Base-by-base conservation (phyloP, 202 grass and related monocot genomes). In the Schoenoplectus tabernaemontani region DNA sequence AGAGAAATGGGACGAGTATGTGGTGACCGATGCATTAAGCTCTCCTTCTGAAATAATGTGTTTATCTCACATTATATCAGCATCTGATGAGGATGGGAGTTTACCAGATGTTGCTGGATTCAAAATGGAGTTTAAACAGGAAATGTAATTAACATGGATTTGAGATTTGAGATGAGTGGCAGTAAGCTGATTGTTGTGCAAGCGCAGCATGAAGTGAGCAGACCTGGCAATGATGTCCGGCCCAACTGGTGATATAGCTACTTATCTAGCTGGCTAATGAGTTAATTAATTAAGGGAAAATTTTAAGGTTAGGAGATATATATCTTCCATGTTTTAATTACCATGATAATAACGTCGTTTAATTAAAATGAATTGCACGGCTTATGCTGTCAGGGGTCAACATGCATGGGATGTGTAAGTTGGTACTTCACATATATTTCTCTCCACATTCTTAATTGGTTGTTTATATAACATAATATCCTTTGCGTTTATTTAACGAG, bases 1-100 rank as follows among this genome's bases (percentile, higher is more conserved):
- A 72, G 91, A 90, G 51, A 48, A 85, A 58, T 91, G 84, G 16
- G 70, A 85, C 6, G 84, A 90, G 36, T 77, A 77, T 32, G 26
- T 54, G 64, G 87, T 87, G 0, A 78, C 82, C 0, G 59, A 82
- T 3, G 83, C 86, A 72, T 80, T 80, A 12, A 87, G 91, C 56
- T 89, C 77, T 10, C 57, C 58, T 50, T 13, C 12, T 80, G 59
- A 80, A 19, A 80, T 15, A 24, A 80, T 80, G 77, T 80, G 77
- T n/a, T 51, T 80, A 80, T 80, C 67, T 11, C 88, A 23, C 79
- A 83, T 39, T 23, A 66, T 78, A 26, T 57, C 74, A 37, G 17
- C 19, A 33, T 81, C 78, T 15, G 53, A 39, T 39, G 26, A 61
- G 26, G 19, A 59, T 28, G 32, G 13, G 13, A 26, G 26, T 42